Evolutionary conservation across 2,329 filamentous ascomycete species (phyloP), one percentile per base, ranked within the genome.

Genomic region (Aspergillus persii): DNA sequence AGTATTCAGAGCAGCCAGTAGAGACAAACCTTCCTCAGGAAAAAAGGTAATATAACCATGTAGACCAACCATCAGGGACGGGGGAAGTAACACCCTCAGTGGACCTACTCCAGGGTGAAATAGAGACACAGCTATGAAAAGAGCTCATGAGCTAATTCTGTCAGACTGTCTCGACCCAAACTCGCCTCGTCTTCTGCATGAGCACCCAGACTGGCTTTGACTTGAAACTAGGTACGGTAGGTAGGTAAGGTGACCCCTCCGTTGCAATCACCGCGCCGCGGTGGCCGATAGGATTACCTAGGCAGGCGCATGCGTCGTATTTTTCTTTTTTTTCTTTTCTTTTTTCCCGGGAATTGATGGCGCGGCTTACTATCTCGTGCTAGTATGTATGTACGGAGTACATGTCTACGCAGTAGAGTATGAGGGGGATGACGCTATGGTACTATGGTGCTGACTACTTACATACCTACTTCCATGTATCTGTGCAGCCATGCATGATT

Each of bases 151-250:
- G 50, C n/a, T 30, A 49, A 33, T 23, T 36, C 26, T 27, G 44
- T 41, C 48, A 33, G 15, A 11, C 26, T 27, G 44, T 41, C 48
- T 61, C 53, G 36, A 61, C 59, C 56, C 52, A 60, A 58, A 48
- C 57, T 58, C 57, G 61, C 59, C 60, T 56, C 58, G 52, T 61
- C 53, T 59, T 41, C 60, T 65, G 63, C 60, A 58, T 57, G 62
- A 64, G 55, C 55, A 46, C 58, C 36, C 55, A 56, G 48, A 57
- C 58, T 50, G 44, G 23, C 53, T 44, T 23, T 49, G 53, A 31
- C 53, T 44, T 49, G 44, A 51, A 55, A 39, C 33, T 39, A 48
- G 18, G 18, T 23, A 23, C 18, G 18, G 18, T 23, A 23, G 18
- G 18, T 23, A 23, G 18, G 18, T 23, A 23, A 23, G 18, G 18